phyloP scores from a whole-genome alignment of 2,329 filamentous ascomycete genomes.

The Fusarium phyllophilum region DNA sequence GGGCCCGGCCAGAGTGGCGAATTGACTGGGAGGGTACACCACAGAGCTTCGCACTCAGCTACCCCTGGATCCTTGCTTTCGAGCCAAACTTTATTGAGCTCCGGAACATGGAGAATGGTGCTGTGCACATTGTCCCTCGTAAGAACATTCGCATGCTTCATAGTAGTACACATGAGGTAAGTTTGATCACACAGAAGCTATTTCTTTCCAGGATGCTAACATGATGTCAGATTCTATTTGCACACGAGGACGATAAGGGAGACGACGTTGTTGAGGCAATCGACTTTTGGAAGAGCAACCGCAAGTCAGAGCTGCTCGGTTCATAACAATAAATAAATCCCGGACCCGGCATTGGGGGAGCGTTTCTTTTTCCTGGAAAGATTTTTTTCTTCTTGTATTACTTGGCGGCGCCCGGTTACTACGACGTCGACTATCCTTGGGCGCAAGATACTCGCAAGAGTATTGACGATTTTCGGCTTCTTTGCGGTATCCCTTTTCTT shows the following conservation, averaged over 20 bases:
- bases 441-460: slow-evolving; percentile 32
- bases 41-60: slow-evolving; percentile 91
- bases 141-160: slow-evolving; percentile 98
- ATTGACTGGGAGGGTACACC: slow-evolving; percentile 98
- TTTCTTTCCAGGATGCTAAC: slow-evolving; percentile 18
- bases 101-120: slow-evolving; percentile 91
- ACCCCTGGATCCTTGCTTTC: slow-evolving; percentile 96
- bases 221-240: slow-evolving; percentile 84
- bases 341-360: slow-evolving; percentile 28
- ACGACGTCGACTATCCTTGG: slow-evolving; percentile 24
- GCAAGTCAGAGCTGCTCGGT: slow-evolving; percentile 57
- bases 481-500: slow-evolving; percentile 11
- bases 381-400: slow-evolving; percentile 44
- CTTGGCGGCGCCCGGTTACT: slow-evolving; percentile 32
- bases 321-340: slow-evolving; percentile 27
- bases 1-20: slow-evolving; percentile 93
- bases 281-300: slow-evolving; percentile 89
- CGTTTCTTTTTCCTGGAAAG: slow-evolving; percentile 43
- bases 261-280: slow-evolving; percentile 94
- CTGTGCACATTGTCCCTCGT: slow-evolving; percentile 94
- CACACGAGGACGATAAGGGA: slow-evolving; percentile 94
- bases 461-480: slow-evolving; percentile 34
- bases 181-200: neutral
- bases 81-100: slow-evolving; percentile 98
- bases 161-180: slow-evolving; percentile 94